Base-by-base conservation (phyloP, 148 eudicot genomes). In the Rhododendron molle region DNA sequence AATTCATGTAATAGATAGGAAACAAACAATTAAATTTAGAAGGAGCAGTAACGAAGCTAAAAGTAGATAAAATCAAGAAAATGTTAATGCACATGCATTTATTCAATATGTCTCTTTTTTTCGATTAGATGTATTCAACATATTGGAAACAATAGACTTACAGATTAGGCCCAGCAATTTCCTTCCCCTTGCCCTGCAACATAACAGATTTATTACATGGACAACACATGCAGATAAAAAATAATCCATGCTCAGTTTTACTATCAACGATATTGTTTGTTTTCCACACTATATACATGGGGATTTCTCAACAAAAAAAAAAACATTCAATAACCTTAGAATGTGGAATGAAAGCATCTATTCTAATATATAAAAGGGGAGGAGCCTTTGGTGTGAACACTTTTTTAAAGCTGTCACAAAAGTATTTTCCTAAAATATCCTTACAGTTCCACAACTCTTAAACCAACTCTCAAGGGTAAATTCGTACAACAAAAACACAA, bases 161-260 rank as follows among this genome's bases (percentile, higher is more conserved):
- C 81, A 23, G 9, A 4, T 74, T 84, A 21, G 71, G 38, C 43
- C 47, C 71, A 38, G 20, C 69, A 36, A 23, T 9, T 8, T 8
- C 81, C 34, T 84, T 76, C 80, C 14, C 50, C 36, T 23, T 84
- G 62, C 32, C 14, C 86, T 74, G 71, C n/a, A 76, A 52, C 13
- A 43, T 7, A 40, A 56, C 7, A 23, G 5, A 85, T 21, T 7
- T 38, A 32, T 32, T 49, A n/a, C 78, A 73, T 69, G 18, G 2
- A 28, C 74, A 26, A 28, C 74, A 10, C 74, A 28, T 69, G 74
- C 36, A 12, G 1, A 69, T 69, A 10, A 28, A 69, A 9, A 28
- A 12, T 28, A 26, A 1, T 69, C 3, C 5, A 69, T 0, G 6
- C 16, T 28, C 34, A 69, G 28, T 69, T 69, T 11, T 28, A 28